These are phyloP conservation scores for Trichoderma sp. DNA, from an alignment of 2,329 filamentous ascomycete genomes.

Conservation along the genomic window DNA sequence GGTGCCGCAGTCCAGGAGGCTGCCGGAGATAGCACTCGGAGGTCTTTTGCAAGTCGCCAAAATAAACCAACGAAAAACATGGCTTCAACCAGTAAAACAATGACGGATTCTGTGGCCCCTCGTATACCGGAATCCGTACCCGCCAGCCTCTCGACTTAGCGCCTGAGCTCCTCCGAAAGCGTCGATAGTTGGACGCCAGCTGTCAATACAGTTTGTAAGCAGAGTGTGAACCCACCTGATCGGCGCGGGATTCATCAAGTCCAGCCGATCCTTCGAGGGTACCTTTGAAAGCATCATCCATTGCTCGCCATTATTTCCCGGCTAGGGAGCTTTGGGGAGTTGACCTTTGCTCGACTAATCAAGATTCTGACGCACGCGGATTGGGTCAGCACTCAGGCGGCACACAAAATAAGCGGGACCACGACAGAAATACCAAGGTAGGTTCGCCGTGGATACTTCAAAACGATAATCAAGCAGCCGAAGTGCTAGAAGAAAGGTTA, in stretches of 20 bases:
- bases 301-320: not conserved
- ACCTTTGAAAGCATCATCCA: not conserved
- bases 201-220: conserved; percentile 1
- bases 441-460: too few species aligned
- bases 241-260: not conserved
- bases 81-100: not conserved
- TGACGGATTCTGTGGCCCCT: not conserved
- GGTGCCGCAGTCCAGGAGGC: not conserved
- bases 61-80: not conserved
- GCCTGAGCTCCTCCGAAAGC: not conserved
- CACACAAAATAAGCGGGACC: not conserved
- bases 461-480: not conserved
- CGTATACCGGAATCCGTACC: conserved; percentile 8
- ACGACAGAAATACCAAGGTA: not conserved
- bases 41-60: conserved; percentile 1
- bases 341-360: conserved; percentile 5
- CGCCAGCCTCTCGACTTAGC: not conserved
- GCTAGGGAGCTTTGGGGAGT: not conserved
- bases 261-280: not conserved
- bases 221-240: not conserved
- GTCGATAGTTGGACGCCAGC: not conserved
- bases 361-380: conserved; percentile 1
- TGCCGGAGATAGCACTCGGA: conserved; percentile 13
- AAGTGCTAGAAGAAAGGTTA: not conserved
- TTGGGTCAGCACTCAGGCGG: conserved; percentile 3